Percentiles rank a stretch among this genome's conserved stretches.
Conservation (phyloP, 352 stramenopile genomes). For the Globisporangium okanoganense region DNA sequence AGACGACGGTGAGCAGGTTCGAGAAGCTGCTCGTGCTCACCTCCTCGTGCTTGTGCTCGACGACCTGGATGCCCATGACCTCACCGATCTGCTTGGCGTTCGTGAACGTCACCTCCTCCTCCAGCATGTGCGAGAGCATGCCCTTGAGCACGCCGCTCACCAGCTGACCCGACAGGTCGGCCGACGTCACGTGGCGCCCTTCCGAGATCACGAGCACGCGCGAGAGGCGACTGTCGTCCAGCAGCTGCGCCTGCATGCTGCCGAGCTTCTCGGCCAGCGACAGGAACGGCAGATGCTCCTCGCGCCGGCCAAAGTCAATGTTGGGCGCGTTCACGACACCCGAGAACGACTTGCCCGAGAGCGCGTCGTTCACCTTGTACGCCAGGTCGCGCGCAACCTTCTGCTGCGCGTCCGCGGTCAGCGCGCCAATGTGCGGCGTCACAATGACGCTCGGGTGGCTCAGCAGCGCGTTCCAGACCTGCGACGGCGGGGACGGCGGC, state of each 20-base stretch:
- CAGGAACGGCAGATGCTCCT: conserved; percentile 82
- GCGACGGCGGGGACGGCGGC: conserved; percentile 35
- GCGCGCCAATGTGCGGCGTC: conserved; percentile 94
- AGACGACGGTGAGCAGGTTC: conserved; percentile 90
- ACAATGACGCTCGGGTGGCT: conserved; percentile 89
- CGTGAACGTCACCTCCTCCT: conserved; percentile 89
- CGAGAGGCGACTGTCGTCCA: conserved; percentile 65
- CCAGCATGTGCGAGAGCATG: conserved; percentile 85
- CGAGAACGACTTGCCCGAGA: conserved; percentile 90
- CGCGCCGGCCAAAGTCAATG: conserved; percentile 82
- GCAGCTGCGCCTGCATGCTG: conserved; percentile 80
- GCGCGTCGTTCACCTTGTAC: conserved; percentile 89
- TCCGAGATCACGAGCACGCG: conserved; percentile 77
- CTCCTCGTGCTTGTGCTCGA: conserved; percentile 90
- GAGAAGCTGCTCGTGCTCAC: conserved; percentile 67
- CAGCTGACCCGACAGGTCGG: conserved; percentile 76
- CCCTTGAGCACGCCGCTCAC: conserved; percentile 91
- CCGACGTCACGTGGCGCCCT: conserved; percentile 75
- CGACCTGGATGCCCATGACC: conserved; percentile 85
- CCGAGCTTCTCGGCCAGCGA: conserved; percentile 91
- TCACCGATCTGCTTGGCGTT: conserved; percentile 87
- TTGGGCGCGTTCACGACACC: conserved; percentile 96
- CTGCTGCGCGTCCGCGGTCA: conserved; percentile 93
- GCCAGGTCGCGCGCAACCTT: conserved; percentile 89
- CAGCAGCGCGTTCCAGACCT: conserved; percentile 75